Conservation (phyloP, 2,329 filamentous ascomycete genomes). For the Xylariales sp. region DNA sequence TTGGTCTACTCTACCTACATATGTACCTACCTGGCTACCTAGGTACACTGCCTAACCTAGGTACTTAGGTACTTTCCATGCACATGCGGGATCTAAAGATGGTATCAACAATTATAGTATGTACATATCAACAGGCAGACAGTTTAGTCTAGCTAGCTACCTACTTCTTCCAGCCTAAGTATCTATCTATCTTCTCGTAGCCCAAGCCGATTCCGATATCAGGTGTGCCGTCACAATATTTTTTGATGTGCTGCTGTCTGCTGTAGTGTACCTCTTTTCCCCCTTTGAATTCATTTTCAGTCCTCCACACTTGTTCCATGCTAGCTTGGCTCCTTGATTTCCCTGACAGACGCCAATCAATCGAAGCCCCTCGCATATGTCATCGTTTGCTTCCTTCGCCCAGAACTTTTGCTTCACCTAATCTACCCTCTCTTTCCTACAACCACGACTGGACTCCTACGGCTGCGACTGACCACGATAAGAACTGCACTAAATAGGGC, state of each 20-base stretch:
- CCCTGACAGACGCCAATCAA: conserved; percentile 21
- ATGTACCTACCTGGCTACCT: too few relatives aligned
- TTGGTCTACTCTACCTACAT: background rate
- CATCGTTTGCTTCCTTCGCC: conserved; percentile 12
- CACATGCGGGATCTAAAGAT: conserved; percentile 35
- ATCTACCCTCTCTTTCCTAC: conserved; percentile 2
- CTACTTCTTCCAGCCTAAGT: background rate
- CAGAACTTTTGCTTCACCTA: background rate
- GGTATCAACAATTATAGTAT: conserved; percentile 10
- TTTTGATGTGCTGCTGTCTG: conserved; percentile 8
- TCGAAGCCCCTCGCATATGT: conserved; percentile 21
- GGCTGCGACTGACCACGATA: conserved; percentile 18
- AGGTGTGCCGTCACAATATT: conserved; percentile 25
- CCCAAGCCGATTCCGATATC: conserved; percentile 28
- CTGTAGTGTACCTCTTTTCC: background rate
- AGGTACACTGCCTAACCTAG: too few relatives aligned
- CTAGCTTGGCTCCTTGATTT: conserved; percentile 6
- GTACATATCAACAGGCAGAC: too few relatives aligned
- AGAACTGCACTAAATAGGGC: conserved; percentile 21
- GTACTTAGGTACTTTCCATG: conserved; percentile 1
- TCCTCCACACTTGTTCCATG: conserved; percentile 1
- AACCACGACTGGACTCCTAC: conserved; percentile 1
- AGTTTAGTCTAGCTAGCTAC: background rate
- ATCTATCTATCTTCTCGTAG: background rate
- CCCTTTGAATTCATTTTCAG: conserved; percentile 12